These are phyloP conservation scores for Alternaria solani DNA, from an alignment of 2,329 filamentous ascomycete species.

Conservation along the genomic window DNA sequence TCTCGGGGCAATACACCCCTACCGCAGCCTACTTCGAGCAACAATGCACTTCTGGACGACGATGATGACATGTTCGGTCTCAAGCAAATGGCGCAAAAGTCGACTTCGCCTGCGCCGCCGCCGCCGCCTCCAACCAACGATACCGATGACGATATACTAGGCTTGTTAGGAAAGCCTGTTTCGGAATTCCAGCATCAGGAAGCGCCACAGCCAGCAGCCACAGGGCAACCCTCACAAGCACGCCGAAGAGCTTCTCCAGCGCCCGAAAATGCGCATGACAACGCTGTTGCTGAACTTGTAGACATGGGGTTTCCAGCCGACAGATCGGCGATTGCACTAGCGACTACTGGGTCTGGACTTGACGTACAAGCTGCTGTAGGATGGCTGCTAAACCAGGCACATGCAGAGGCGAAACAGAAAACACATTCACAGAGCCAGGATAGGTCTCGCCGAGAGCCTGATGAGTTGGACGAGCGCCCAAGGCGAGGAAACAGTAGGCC, in stretches of 20 bases:
- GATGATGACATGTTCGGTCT: conserved; percentile 89
- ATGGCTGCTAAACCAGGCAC: conserved; percentile 90
- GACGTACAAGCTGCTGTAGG: conserved; percentile 89
- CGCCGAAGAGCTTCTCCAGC: conserved; percentile 29
- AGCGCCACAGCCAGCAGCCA: conserved; percentile 21
- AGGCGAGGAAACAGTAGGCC: conserved; percentile 34
- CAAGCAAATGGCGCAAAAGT: conserved; percentile 64
- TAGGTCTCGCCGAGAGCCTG: conserved; percentile 33
- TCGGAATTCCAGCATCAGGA: conserved; percentile 56
- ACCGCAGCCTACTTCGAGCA: conserved; percentile 27
- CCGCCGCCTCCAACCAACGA: conserved; percentile 23
- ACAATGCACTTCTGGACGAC: conserved; percentile 61
- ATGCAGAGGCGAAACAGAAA: conserved; percentile 81
- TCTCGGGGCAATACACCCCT: conserved; percentile 42
- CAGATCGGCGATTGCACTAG: conserved; percentile 80
- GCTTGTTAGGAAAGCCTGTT: conserved; percentile 67
- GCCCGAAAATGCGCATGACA: conserved; percentile 68
- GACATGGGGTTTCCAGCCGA: conserved; percentile 94
- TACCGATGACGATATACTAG: conserved; percentile 68
- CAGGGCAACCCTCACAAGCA: conserved; percentile 14
- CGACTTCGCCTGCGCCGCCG: conserved; percentile 32
- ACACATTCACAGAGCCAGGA: conserved; percentile 51
- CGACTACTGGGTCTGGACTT: conserved; percentile 78
- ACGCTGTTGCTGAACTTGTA: conserved; percentile 84
- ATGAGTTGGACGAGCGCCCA: conserved; percentile 36